phyloP scores from a whole-genome alignment of 1,284 basidiomycete species.

The Pulveroboletus sp. region DNA sequence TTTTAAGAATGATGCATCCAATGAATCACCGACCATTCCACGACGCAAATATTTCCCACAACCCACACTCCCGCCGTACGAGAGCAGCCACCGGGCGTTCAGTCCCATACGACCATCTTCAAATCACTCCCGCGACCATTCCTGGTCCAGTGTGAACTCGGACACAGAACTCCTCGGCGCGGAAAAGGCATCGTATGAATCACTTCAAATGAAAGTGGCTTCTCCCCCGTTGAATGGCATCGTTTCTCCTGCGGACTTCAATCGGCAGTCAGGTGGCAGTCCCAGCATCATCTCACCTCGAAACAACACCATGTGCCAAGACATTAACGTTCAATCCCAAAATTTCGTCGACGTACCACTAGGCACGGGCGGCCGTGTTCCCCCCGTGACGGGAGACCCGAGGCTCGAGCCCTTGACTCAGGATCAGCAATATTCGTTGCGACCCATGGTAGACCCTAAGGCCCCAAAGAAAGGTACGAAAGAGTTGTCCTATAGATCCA shows the following conservation, averaged over 20 bases:
- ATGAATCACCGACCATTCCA: conserved; percentile 24
- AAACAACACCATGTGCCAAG: not conserved
- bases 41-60: not conserved
- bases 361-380: conserved; percentile 14
- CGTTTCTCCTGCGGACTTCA: conserved; percentile 6
- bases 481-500: conserved; percentile 6
- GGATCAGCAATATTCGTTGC: not conserved
- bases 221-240: not conserved
- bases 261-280: conserved; percentile 9
- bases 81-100: not conserved
- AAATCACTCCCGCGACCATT: conserved; percentile 13
- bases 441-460: not conserved
- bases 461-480: not conserved
- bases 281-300: not conserved
- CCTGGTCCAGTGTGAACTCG: conserved; percentile 24
- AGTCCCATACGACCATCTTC: not conserved
- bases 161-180: conserved; percentile 9
- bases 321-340: not conserved
- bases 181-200: conserved; percentile 9
- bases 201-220: conserved; percentile 1
- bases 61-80: not conserved
- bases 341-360: not conserved
- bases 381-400: conserved; percentile 7
- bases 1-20: conserved; percentile 26
- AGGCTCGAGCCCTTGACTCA: not conserved